Base-by-base conservation (phyloP, 371 early-diverging fungal species). In the Mucor racemosus region DNA sequence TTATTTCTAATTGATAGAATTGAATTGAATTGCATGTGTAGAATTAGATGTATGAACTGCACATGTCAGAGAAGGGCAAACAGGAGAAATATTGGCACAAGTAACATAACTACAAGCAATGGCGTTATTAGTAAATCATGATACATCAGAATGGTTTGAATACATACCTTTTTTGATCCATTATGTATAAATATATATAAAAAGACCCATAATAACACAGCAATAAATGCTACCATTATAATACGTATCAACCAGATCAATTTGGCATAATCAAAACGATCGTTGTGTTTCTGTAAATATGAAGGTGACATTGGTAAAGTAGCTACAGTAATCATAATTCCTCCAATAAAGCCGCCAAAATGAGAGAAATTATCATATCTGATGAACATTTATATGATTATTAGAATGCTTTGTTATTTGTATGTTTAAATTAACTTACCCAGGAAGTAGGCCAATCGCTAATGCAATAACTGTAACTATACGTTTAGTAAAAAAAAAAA, bases 311-410 rank as follows among this genome's bases (percentile, higher is more conserved):
- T 66, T 14, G 64, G 75, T 74, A 68, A 75, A 19, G 84, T 74
- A 38, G 77, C 67, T 11, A 82, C 46, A 7, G 71, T 63, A n/a
- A 73, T 56, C 7, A 71, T 38, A 1, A 73, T 13, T 0, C 76
- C 76, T 14, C 65, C 66, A 10, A 73, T 33, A 21, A 76, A 73
- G 4, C 76, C 73, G 26, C 75, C 75, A 55, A 88, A 60, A 72
- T 90, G 90, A 33, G 90, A 88, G 74, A 91, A 91, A 71, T 93
- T 92, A 77, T 93, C 94, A 61, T 66, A 59, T 46, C 58, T 65
- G n/a, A 9, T 4, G 90, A 64, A 74, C 68, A 19, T 38, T n/a
- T 38, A 26, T 26, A 26, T 26, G 3, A 26, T 26, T 26, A 3
- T 26, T 26, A 26, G 26, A 59, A 26, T 54, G 35, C 35, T 34